phyloP scores from a whole-genome alignment of 352 stramenopile species.

The Phytopythium boreale region DNA sequence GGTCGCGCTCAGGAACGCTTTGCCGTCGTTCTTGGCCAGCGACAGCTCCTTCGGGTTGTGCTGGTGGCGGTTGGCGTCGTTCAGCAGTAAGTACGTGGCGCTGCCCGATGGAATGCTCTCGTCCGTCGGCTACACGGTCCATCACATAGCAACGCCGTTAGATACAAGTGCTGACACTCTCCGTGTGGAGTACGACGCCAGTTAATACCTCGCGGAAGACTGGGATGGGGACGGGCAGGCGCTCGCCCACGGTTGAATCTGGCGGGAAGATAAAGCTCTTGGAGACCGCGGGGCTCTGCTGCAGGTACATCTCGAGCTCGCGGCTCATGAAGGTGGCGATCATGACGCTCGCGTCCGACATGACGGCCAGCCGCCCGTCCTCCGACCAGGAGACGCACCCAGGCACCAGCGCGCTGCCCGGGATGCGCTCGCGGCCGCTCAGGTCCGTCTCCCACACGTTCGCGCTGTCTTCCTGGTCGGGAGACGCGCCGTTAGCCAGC shows the following conservation, averaged over 20 bases:
- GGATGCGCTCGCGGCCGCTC: slow-evolving; percentile 57
- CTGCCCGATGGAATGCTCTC: slow-evolving; percentile 25
- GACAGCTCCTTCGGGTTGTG: slow-evolving; percentile 83
- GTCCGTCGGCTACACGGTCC: slow-evolving; percentile 13
- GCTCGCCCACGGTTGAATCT: slow-evolving; percentile 31
- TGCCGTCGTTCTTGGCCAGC: slow-evolving; percentile 69
- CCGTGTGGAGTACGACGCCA: background rate
- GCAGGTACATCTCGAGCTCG: slow-evolving; percentile 81
- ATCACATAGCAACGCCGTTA: background rate
- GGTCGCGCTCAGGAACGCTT: slow-evolving; percentile 49
- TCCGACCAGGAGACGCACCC: slow-evolving; percentile 67
- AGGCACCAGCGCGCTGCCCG: slow-evolving; percentile 63
- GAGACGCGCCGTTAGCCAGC: background rate
- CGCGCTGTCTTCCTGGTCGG: background rate
- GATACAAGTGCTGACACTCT: background rate
- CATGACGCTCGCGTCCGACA: slow-evolving; percentile 71
- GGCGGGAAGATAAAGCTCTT: slow-evolving; percentile 83
- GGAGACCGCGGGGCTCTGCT: slow-evolving; percentile 67
- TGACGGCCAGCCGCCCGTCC: slow-evolving; percentile 67
- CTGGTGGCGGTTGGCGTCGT: slow-evolving; percentile 65
- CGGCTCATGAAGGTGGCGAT: slow-evolving; percentile 77
- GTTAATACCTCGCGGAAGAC: slow-evolving; percentile 32
- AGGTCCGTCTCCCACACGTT: background rate
- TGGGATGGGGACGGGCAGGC: slow-evolving; percentile 48
- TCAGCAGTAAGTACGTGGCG: slow-evolving; percentile 59